Evolutionary conservation across 371 early-diverging fungal species (phyloP), one percentile per base, ranked within the genome.

Genomic region (Syncephalastrum sp.): DNA sequence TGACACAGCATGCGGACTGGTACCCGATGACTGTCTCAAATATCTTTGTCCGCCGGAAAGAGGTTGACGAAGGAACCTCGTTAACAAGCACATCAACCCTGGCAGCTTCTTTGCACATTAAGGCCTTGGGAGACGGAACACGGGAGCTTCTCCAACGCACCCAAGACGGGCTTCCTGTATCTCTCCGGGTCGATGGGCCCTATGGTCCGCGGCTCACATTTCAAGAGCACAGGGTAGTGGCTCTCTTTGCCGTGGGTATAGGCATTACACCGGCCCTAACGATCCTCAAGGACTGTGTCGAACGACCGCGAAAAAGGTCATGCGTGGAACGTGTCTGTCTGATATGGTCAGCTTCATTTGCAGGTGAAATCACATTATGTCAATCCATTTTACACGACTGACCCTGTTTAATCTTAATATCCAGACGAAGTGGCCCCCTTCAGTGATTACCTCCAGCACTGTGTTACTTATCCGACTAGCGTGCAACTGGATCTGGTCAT

Each of bases 21-120:
- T 72, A 72, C 29, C 75, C 75, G 2, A 67, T 69, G 57, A 75
- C 75, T 13, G 61, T 75, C 38, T 75, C 75, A 24, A 70, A 74
- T 56, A 56, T 64, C 8, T 70, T 66, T 49, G 64, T 59, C 38
- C 47, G 48, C 14, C 49, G 53, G 43, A 48, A 19, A 17, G 42
- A 4, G 13, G 16, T 21, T 7, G 38, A 38, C 14, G n/a, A 21
- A 10, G 21, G 24, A 48, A 17, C 48, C 6, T n/a, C 48, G 3
- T 4, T 27, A 1, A 14, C 48, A 10, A 47, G 48, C 5, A 38
- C 48, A 6, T 19, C 21, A 1, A 48, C 42, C 1, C 57, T 57
- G 1, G 49, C 70, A 6, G 72, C 67, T 8, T 63, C 74, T 13
- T 53, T 72, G 21, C 77, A 77, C 41, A 69, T 74, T 53, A 77